Conservation (phyloP, 1,284 basidiomycete genomes). For the Sporisorium graminicola region DNA sequence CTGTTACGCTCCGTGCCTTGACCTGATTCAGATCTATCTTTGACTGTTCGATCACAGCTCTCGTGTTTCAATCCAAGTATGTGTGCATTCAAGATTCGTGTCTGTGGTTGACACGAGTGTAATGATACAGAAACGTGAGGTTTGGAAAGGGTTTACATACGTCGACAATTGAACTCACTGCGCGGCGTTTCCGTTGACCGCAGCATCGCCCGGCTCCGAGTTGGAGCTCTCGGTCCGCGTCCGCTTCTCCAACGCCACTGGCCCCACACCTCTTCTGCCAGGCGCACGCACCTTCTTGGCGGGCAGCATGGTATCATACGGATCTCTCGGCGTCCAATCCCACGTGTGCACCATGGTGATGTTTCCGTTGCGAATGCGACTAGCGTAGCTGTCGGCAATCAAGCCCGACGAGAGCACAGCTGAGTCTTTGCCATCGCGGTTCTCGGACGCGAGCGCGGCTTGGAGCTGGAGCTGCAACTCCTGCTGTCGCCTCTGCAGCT, state of each 20-base stretch:
- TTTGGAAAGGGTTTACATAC: not conserved
- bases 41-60: not conserved
- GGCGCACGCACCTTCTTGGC: slow-evolving; percentile 34
- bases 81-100: not conserved
- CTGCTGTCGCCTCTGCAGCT: slow-evolving; percentile 48
- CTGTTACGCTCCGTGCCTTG: not conserved
- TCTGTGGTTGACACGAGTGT: not conserved
- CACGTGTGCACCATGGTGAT: slow-evolving; percentile 63
- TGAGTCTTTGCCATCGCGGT: slow-evolving; percentile 32
- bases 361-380: slow-evolving; percentile 51
- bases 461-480: slow-evolving; percentile 54
- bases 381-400: slow-evolving; percentile 50
- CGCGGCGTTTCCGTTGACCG: slow-evolving; percentile 1
- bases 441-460: slow-evolving; percentile 45
- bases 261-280: slow-evolving; percentile 27
- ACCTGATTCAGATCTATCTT: not conserved
- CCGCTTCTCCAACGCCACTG: slow-evolving; percentile 43
- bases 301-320: slow-evolving; percentile 43
- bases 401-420: slow-evolving; percentile 36
- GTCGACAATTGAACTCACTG: not conserved
- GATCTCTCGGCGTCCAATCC: slow-evolving; percentile 57
- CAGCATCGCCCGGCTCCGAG: slow-evolving; percentile 16
- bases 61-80: not conserved
- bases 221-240: slow-evolving; percentile 21
- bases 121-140: not conserved